A percentile compares a stretch with the other conserved stretches of the same genome.
These are phyloP conservation scores for Apiotrichum laibachii DNA, from an alignment of 1,284 basidiomycete species.

Conservation along the genomic window DNA sequence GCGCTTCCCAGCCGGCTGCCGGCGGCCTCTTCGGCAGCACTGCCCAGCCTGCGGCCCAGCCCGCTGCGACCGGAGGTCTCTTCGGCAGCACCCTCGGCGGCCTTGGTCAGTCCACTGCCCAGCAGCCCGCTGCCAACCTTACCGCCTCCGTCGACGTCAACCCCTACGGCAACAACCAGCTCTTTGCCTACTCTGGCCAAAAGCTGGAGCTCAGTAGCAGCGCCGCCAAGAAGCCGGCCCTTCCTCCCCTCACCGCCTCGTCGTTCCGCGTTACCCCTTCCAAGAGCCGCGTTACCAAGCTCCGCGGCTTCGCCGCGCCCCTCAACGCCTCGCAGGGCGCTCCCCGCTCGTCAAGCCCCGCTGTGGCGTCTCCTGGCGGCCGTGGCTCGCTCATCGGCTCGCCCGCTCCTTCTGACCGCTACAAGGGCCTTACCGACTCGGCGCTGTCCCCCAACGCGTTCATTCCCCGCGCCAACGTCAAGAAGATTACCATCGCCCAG, in stretches of 20 bases:
- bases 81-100: conserved; percentile 25
- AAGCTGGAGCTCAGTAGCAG: conserved; percentile 43
- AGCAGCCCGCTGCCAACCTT: conserved; percentile 52
- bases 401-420: conserved; percentile 40
- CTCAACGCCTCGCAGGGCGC: conserved; percentile 39
- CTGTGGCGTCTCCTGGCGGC: conserved; percentile 13
- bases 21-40: conserved; percentile 52
- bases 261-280: conserved; percentile 50
- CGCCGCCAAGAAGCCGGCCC: conserved; percentile 52
- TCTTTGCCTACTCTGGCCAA: conserved; percentile 53
- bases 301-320: conserved; percentile 55
- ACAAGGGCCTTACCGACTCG: conserved; percentile 60
- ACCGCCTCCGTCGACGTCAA: conserved; percentile 81
- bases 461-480: conserved; percentile 77
- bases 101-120: conserved; percentile 34
- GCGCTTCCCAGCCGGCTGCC: conserved; percentile 31
- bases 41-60: conserved; percentile 24
- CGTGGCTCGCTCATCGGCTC: conserved; percentile 32
- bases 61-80: conserved; percentile 12
- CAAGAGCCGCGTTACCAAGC: conserved; percentile 51
- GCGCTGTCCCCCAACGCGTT: conserved; percentile 59
- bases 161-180: conserved; percentile 76
- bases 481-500: conserved; percentile 81
- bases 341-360: conserved; percentile 35
- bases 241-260: conserved; percentile 52